Evolutionary conservation across 116 monocot species (phyloP), one percentile per base, ranked within the genome.

Genomic region (Zostera marina): DNA sequence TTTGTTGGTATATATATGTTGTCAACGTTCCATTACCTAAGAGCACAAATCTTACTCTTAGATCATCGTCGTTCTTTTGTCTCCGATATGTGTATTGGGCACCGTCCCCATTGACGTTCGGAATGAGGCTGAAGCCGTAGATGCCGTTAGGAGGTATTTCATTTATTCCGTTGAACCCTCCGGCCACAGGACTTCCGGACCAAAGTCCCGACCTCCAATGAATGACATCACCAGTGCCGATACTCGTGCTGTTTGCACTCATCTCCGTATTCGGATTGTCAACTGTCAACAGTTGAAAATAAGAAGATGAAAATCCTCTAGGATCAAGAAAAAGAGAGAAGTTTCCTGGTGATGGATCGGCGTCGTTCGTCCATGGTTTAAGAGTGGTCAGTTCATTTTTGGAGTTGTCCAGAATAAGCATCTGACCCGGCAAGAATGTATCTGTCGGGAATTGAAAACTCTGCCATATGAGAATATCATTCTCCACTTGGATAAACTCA

Each of bases 291-390:
- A 46, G 47, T 53, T 52, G 64, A 32, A 3, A 32, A 26, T 26
- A 26, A 26, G 1, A 26, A 10, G 2, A 32, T 3, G 4, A 7
- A 6, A 66, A 64, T 3, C 44, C 52, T 0, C 23, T 3, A 11
- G 70, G 68, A 51, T 81, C 77, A 0, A 74, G 16, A 48, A 56
- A 67, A 2, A 74, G 52, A 2, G 73, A 51, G 66, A 53, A 81
- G 57, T 51, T 62, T 1, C 81, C 81, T 0, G 41, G 8, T 0
- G 64, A 23, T 0, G 77, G 81, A 57, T 81, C 81, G 23, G 42
- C 60, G 1, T 10, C 12, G 56, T 58, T 70, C 61, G 47, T 63
- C 76, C 73, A 76, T 1, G 76, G 58, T 0, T 47, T 61, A 22
- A 70, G 53, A 21, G 2, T 54, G 19, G 40, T 51, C 15, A 9